Evolutionary conservation across 106 monocot species (phyloP).

Genomic region (Phalaenopsis equestris): DNA sequence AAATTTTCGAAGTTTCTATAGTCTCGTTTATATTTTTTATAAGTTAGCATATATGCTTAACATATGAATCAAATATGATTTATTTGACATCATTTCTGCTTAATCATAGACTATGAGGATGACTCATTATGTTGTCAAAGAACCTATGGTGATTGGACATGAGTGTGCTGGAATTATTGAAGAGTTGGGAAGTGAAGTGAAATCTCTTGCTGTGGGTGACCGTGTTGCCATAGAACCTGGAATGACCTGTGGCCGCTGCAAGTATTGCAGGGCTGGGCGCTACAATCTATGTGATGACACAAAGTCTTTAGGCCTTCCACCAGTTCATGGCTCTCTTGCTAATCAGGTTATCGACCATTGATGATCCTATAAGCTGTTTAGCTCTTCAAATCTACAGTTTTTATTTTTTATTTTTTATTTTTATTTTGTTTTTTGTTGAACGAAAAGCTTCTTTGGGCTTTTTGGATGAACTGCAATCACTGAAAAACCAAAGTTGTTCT

Average conservation of each 20-base stretch:
- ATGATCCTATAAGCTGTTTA: background rate
- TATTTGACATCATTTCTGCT: background rate
- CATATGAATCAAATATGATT: background rate
- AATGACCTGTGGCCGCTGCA: slow-evolving; percentile 73
- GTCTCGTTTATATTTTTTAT: background rate
- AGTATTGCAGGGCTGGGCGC: slow-evolving; percentile 77
- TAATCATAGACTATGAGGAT: slow-evolving; percentile 53
- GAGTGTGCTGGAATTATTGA: slow-evolving; percentile 91
- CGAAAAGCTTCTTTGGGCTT: no score
- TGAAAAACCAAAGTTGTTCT: no score
- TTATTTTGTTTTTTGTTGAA: no score
- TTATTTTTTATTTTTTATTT: no score
- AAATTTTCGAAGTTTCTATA: background rate
- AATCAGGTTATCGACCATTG: background rate
- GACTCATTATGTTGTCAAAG: slow-evolving; percentile 78
- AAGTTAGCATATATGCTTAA: background rate
- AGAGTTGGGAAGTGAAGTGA: slow-evolving; percentile 83
- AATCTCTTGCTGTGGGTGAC: slow-evolving; percentile 49
- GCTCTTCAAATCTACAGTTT: no score
- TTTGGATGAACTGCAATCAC: no score
- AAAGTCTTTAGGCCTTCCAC: slow-evolving; percentile 88
- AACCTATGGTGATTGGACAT: slow-evolving; percentile 95
- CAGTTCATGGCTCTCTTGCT: slow-evolving; percentile 83
- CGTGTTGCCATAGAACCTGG: slow-evolving; percentile 94
- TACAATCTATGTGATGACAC: slow-evolving; percentile 88